Evolutionary conservation across 2,329 filamentous ascomycete species (phyloP).

Genomic region (Trichoderma asperellum): DNA sequence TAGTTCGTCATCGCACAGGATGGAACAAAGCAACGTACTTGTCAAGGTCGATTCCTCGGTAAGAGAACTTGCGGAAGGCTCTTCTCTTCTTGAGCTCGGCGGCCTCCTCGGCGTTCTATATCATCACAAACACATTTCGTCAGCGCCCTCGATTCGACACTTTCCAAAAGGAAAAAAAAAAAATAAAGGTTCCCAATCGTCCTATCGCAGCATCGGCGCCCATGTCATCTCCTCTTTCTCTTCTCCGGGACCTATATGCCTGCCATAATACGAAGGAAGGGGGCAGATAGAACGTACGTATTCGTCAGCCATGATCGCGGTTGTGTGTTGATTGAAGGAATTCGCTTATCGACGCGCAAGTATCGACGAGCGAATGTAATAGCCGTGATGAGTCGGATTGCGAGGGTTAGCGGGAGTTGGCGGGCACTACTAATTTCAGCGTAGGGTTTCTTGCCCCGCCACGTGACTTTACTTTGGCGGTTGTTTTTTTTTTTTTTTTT

Average conservation of each 20-base stretch:
- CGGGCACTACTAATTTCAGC: constrained; percentile 40
- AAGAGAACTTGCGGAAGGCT: constrained; percentile 99
- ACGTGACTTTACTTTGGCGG: constrained; percentile 39
- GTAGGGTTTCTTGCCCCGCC: constrained; percentile 50
- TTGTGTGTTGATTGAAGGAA: constrained; percentile 47
- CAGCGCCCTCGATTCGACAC: neutral
- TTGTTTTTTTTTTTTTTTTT: too few relatives aligned
- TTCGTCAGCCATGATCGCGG: constrained; percentile 82
- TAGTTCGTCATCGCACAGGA: neutral
- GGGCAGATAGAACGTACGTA: constrained; percentile 67
- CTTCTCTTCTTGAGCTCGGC: constrained; percentile 99
- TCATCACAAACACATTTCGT: constrained; percentile 5
- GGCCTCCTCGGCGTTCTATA: constrained; percentile 93
- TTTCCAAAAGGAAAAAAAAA: neutral
- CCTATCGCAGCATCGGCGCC: constrained; percentile 23
- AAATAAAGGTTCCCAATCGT: neutral
- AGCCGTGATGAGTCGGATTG: constrained; percentile 44
- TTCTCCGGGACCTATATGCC: neutral
- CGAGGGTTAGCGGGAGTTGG: constrained; percentile 36
- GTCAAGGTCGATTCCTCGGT: constrained; percentile 99
- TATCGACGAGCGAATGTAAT: constrained; percentile 50
- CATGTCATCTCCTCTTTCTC: constrained; percentile 25
- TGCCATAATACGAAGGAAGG: constrained; percentile 32
- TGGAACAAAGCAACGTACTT: constrained; percentile 68
- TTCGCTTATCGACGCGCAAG: constrained; percentile 50